These are phyloP conservation scores for Kazachstania sp. DNA, from an alignment of 1,139 yeast species.

Conservation along the genomic window DNA sequence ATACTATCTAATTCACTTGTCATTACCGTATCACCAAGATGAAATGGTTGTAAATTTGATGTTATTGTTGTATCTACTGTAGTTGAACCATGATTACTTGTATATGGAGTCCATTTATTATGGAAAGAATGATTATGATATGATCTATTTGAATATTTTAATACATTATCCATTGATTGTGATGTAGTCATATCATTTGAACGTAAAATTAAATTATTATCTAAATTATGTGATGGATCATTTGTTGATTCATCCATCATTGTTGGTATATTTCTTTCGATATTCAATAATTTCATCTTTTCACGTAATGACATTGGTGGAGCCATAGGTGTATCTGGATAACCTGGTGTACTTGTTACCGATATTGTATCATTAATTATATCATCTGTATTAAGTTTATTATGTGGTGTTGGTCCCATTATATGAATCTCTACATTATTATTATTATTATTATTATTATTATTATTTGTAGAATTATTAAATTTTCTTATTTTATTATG, in stretches of 20 bases:
- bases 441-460: neutral
- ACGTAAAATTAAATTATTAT: constrained; percentile 1
- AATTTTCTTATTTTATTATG: constrained; percentile 4
- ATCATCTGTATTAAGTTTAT: neutral
- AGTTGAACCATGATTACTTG: neutral
- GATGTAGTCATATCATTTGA: constrained; percentile 3
- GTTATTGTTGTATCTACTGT: neutral
- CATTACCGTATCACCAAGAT: neutral
- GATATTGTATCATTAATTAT: neutral
- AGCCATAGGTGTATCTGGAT: constrained; percentile 17
- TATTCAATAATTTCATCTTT: constrained; percentile 22
- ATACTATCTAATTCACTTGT: constrained; percentile 21
- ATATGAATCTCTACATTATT: neutral
- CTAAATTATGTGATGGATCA: neutral
- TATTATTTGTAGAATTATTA: neutral
- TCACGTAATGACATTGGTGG: constrained; percentile 27
- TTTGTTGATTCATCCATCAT: neutral
- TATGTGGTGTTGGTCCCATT: neutral
- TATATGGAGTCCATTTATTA: neutral
- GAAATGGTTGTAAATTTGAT: neutral
- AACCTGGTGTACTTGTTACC: constrained; percentile 3
- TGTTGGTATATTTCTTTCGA: constrained; percentile 10
- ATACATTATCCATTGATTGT: constrained; percentile 4
- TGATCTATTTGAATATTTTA: neutral
- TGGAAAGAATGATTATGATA: neutral